A percentile compares a stretch with the other conserved stretches of the same genome.
Evolutionary conservation across 2,329 filamentous ascomycete genomes (phyloP).

Genomic region (Trichophyton rubrum): DNA sequence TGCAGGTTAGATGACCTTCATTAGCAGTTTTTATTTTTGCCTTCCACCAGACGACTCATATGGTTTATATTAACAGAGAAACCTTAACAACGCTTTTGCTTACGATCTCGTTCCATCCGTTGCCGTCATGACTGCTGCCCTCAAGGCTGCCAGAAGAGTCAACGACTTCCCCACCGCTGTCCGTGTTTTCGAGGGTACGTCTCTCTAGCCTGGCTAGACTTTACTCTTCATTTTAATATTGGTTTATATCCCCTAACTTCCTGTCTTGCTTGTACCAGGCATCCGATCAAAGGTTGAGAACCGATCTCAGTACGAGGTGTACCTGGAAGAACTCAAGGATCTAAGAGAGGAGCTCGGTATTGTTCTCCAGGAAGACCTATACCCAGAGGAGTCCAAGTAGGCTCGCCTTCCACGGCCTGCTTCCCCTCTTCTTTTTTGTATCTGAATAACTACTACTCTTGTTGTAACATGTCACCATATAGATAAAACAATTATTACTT

Average conservation of each 20-base stretch:
- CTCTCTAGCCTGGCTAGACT: not conserved
- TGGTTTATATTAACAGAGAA: conserved; percentile 46
- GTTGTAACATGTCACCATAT: conserved; percentile 1
- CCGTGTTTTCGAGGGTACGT: conserved; percentile 91
- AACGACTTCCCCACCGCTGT: conserved; percentile 98
- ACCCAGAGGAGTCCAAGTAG: conserved; percentile 46
- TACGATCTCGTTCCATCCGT: conserved; percentile 98
- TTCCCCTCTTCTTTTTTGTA: not conserved
- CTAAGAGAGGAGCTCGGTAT: conserved; percentile 90
- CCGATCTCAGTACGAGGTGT: conserved; percentile 94
- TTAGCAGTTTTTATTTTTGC: not conserved
- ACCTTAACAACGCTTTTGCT: conserved; percentile 98
- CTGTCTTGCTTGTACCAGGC: conserved; percentile 40
- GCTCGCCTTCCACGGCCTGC: not conserved
- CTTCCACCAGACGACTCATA: not conserved
- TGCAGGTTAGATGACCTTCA: conserved; percentile 59
- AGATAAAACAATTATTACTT: not conserved
- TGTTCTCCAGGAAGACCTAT: conserved; percentile 82
- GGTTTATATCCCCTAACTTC: not conserved
- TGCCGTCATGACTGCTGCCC: conserved; percentile 76
- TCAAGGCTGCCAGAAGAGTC: conserved; percentile 87
- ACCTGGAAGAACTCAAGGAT: conserved; percentile 77
- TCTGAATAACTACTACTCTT: conserved; percentile 2
- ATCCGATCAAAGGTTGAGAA: conserved; percentile 99
- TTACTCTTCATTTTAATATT: conserved; percentile 4